A percentile compares a stretch with the other conserved stretches of the same genome.
phyloP scores from a whole-genome alignment of 768 basidiomycete genomes.

The Rhodosporidiobolus sp. region DNA sequence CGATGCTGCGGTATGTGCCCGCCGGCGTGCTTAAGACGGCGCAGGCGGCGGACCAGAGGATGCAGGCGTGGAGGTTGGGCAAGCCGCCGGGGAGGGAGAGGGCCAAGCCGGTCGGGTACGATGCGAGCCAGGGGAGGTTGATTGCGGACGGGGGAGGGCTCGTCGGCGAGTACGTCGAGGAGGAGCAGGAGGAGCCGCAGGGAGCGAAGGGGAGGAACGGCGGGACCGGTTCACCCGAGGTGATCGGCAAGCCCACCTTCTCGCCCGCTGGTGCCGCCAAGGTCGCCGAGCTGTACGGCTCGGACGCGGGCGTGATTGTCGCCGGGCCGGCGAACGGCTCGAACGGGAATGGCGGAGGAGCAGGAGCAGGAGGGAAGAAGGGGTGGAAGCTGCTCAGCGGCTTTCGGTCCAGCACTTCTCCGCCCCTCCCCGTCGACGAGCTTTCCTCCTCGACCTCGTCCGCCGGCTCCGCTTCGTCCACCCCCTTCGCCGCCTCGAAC shows the following conservation, averaged over 20 bases:
- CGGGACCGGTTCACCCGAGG: background rate
- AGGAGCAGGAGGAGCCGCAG: background rate
- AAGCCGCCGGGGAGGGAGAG: slow-evolving; percentile 72
- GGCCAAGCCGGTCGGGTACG: background rate
- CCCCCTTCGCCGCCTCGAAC: background rate
- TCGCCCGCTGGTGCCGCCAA: slow-evolving; percentile 4
- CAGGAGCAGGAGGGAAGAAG: background rate
- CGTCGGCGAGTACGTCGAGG: background rate
- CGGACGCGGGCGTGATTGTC: background rate
- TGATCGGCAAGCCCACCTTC: background rate
- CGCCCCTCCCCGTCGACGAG: too few species aligned
- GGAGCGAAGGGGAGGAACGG: background rate
- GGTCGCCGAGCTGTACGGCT: background rate
- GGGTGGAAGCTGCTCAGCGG: background rate
- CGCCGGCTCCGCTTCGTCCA: too few species aligned
- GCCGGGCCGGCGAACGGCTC: background rate
- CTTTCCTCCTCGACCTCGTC: too few species aligned
- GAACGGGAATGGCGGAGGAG: too few species aligned
- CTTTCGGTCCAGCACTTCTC: too few species aligned
- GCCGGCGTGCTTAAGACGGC: slow-evolving; percentile 88
- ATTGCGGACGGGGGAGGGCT: too few species aligned
- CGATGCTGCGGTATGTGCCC: slow-evolving; percentile 95
- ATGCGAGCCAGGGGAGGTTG: background rate
- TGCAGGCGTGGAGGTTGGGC: slow-evolving; percentile 95
- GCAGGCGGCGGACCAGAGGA: slow-evolving; percentile 92